phyloP scores from a whole-genome alignment of 345 rosid genomes.

The Citrus medica region DNA sequence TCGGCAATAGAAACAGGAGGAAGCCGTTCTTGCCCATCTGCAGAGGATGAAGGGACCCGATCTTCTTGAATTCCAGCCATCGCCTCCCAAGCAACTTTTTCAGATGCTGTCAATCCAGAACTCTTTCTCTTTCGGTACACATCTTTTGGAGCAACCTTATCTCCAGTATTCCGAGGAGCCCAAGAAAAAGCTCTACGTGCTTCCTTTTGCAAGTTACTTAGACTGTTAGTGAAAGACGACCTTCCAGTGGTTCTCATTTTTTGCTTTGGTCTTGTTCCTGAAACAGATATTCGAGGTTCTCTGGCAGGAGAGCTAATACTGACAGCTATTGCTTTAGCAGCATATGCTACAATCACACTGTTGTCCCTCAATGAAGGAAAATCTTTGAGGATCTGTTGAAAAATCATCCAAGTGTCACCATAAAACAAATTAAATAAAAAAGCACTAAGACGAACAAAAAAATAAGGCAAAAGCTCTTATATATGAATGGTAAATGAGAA shows the following conservation, averaged over 20 bases:
- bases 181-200: constrained; percentile 98
- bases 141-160: constrained; percentile 73
- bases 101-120: constrained; percentile 76
- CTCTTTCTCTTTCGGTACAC: constrained; percentile 80
- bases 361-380: constrained; percentile 84
- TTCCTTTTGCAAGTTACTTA: constrained; percentile 88
- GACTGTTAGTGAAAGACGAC: constrained; percentile 78
- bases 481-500: constrained; percentile 7
- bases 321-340: constrained; percentile 84
- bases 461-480: neutral
- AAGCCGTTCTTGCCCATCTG: constrained; percentile 82
- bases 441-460: constrained; percentile 4
- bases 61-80: constrained; percentile 95
- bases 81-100: constrained; percentile 93
- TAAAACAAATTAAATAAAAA: constrained; percentile 10
- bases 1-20: constrained; percentile 86
- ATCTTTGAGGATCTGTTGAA: constrained; percentile 77
- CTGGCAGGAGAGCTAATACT: constrained; percentile 63
- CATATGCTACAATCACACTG: constrained; percentile 68
- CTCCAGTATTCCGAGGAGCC: constrained; percentile 85
- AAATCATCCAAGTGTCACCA: constrained; percentile 17
- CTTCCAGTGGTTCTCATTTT: constrained; percentile 56
- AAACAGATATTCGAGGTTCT: constrained; percentile 76
- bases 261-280: constrained; percentile 66
- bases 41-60: constrained; percentile 50